A percentile compares a stretch with the other conserved stretches of the same genome.
Evolutionary conservation across 331 rosid genomes (phyloP).

Genomic region (Malus hybrid): DNA sequence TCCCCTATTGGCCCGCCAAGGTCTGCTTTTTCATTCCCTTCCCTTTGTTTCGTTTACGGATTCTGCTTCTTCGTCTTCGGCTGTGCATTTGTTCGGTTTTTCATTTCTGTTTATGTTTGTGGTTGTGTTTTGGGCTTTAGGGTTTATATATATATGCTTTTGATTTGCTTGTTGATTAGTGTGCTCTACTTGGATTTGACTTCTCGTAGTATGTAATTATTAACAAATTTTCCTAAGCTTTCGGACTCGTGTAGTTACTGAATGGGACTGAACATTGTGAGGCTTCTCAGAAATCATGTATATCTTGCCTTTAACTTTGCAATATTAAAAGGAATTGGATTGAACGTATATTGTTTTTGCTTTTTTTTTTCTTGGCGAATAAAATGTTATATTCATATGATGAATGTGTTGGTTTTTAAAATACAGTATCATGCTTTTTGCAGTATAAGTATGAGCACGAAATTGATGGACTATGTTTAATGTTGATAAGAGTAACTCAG

Average conservation of each 20-base stretch:
- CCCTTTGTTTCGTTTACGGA: not conserved
- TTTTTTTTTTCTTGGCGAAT: not conserved
- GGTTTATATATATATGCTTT: not conserved
- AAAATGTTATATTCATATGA: not conserved
- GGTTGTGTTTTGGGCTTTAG: not conserved
- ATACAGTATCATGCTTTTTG: not conserved
- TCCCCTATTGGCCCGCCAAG: conserved; percentile 98
- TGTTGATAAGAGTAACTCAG: not conserved
- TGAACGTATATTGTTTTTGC: not conserved
- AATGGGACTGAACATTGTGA: not conserved
- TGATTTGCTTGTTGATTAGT: not conserved
- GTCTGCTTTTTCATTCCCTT: conserved; percentile 21
- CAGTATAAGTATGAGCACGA: not conserved
- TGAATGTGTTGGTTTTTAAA: not conserved
- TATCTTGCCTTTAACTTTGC: not conserved
- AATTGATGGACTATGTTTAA: not conserved
- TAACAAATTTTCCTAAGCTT: not conserved
- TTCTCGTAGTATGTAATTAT: not conserved
- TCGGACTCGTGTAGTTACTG: not conserved
- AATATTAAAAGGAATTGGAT: not conserved
- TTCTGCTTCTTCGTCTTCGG: not conserved
- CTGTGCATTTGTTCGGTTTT: not conserved
- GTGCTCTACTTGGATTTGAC: not conserved
- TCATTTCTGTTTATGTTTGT: not conserved
- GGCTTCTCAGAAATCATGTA: not conserved